Base-by-base conservation (phyloP, 164 flowering plant species). In the Magnolia kwangsiensis region DNA sequence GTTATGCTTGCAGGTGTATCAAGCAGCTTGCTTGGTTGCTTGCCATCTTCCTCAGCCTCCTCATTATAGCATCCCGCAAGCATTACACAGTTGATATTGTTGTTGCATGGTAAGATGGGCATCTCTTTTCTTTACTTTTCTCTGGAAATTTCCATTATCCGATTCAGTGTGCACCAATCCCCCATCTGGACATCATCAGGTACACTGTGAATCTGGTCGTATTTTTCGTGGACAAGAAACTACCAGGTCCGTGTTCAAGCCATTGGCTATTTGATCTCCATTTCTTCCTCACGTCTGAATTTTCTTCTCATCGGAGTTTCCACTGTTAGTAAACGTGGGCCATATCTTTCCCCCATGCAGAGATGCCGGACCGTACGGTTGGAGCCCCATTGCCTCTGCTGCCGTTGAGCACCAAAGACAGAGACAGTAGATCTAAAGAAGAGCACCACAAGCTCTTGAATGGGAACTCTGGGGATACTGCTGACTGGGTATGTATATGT, bases 31-130 rank as follows among this genome's bases (percentile, higher is more conserved):
- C 91, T 21, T 96, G 99, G 99, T 75, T 90, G 61, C 75, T 88
- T 76, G 96, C 88, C 31, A 83, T 90, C 75, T 72, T 78, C 64
- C 95, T 90, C 82, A 94, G 99, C 87, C 78, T 94, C 24, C 80
- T 96, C 85, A 94, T 96, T 79, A 66, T 96, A 69, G 98, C 99
- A 72, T 94, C 98, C 23, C 94, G 96, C 75, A 96, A 92, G 78
- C 99, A 94, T 82, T 96, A 94, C 84, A 81, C 86, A 8, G 89
- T 88, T 45, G 89, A 84, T 77, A 80, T 83, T 67, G 86, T 91
- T 55, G 90, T 89, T 72, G 92, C 92, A 74, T 89, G 92, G 92
- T 89, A 82, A 71, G 37, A 18, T 50, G 13, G 23, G 8, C 45
- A 20, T 49, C 45, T 7, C 24, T 23, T 23, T 63, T 61, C 37